phyloP scores from a whole-genome alignment of 202 grass and related monocot species.

The Elaeis oleifera region DNA sequence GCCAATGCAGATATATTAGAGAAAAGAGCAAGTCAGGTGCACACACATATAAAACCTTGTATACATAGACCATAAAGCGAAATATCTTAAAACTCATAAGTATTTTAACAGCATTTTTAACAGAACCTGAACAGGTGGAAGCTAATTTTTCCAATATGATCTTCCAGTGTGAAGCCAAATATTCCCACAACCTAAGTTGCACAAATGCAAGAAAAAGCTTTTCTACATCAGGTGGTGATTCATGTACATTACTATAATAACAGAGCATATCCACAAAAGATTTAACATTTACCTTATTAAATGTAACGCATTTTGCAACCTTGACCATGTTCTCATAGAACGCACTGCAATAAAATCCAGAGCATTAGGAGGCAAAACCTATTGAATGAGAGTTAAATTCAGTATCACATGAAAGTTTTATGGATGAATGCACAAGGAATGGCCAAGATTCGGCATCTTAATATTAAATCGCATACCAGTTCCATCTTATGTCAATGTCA shows the following conservation, averaged over 20 bases:
- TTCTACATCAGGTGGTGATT: background rate
- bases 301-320: slow-evolving; percentile 82
- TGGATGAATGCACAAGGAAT: too few species aligned
- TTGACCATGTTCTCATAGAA: slow-evolving; percentile 85
- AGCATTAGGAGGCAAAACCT: slow-evolving; percentile 1
- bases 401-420: too few species aligned
- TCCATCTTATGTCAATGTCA: too few species aligned
- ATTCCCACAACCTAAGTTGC: slow-evolving; percentile 62
- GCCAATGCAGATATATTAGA: too few species aligned
- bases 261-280: background rate
- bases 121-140: slow-evolving; percentile 74
- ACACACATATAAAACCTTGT: too few species aligned
- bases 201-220: background rate
- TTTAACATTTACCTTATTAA: slow-evolving; percentile 61
- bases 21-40: too few species aligned
- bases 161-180: slow-evolving; percentile 86
- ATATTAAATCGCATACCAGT: too few species aligned
- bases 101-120: background rate
- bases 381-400: too few species aligned
- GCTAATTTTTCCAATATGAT: slow-evolving; percentile 83
- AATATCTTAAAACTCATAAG: background rate
- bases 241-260: too few species aligned
- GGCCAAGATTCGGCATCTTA: too few species aligned
- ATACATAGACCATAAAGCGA: too few species aligned
- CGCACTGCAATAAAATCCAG: slow-evolving; percentile 35